Evolutionary conservation across 1,284 basidiomycete species (phyloP).

Genomic region (Ganoderma leucocontextum): DNA sequence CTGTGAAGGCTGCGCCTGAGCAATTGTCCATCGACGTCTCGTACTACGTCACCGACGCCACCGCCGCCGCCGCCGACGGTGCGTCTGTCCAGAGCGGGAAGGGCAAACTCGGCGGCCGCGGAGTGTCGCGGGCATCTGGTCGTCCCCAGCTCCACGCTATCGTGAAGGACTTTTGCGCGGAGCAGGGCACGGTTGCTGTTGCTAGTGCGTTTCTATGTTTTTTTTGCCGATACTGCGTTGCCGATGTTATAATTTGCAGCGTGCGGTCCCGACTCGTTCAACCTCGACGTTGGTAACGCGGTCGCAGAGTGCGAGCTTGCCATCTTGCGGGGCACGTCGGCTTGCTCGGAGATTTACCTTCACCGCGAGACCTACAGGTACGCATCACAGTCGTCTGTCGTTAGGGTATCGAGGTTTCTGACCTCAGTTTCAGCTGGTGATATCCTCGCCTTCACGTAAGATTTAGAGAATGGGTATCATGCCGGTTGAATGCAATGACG

Average conservation of each 20-base stretch:
- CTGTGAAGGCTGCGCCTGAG: slow-evolving; percentile 9
- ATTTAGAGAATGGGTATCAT: not conserved
- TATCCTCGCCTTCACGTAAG: not conserved
- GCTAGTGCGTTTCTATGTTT: slow-evolving; percentile 29
- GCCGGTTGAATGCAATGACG: not conserved
- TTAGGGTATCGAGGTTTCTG: not conserved
- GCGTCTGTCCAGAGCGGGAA: slow-evolving; percentile 7
- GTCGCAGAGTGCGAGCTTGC: slow-evolving; percentile 45
- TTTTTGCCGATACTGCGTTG: not conserved
- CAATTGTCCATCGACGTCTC: slow-evolving; percentile 16
- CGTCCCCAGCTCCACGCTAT: slow-evolving; percentile 23
- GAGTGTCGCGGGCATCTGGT: slow-evolving; percentile 31
- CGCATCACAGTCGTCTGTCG: not conserved
- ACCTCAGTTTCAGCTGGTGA: not conserved
- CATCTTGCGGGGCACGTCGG: slow-evolving; percentile 32
- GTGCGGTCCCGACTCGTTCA: slow-evolving; percentile 48
- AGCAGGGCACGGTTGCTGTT: slow-evolving; percentile 31
- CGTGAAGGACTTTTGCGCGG: slow-evolving; percentile 31
- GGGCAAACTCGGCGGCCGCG: slow-evolving; percentile 17
- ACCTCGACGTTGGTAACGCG: slow-evolving; percentile 46
- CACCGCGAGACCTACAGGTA: slow-evolving; percentile 21
- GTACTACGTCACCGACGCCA: slow-evolving; percentile 15
- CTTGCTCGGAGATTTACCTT: slow-evolving; percentile 21
- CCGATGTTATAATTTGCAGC: slow-evolving; percentile 26
- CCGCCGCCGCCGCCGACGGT: not conserved